Base-by-base conservation (phyloP, 2,329 filamentous ascomycete species). In the Fulvia fulva region DNA sequence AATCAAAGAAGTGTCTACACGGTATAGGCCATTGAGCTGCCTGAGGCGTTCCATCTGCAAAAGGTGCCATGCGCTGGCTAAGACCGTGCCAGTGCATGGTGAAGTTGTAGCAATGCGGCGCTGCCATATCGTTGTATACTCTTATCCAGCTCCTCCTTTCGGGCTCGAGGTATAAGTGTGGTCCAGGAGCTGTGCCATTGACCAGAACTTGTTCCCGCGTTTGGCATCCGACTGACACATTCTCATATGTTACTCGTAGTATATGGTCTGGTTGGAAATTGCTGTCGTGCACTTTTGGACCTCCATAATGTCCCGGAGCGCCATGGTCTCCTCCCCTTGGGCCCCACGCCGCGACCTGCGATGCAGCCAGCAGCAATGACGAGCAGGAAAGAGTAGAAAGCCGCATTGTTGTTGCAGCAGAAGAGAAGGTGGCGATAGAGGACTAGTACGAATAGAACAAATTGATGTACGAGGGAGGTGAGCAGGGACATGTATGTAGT, bases 31-130 rank as follows among this genome's bases (percentile, higher is more conserved):
- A 89, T 64, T 88, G 85, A 19, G 80, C 79, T 1, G 81, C 84
- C 28, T 77, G 70, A 0, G 85, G 83, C 0, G 83, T 79, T 3
- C 86, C 86, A 63, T 88, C 86, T 1, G 84, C 83, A 71, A 87
- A 88, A 0, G 84, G 83, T 0, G 84, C 81, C 30, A 80, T 77
- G 30, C 80, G 74, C 68, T 84, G 81, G 16, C 78, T 80, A 8
- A 89, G 75, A 12, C 86, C 86, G 71, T 88, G 86, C 86, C 86
- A 88, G 67, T 88, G 86, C 81, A 85, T 81, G n/a, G 82, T 85
- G n/a, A 81, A 70, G 61, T 86, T 85, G 23, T 76, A 68, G 32
- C 47, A 50, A 32, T 50, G 25, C 11, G 47, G 47, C 14, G 78
- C 68, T 0, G 70, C 59, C 71, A 85, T 81, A 59, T 83, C 77